Evolutionary conservation across 495 filamentous ascomycete species (phyloP).

Genomic region (Stereocaulon alpinum): DNA sequence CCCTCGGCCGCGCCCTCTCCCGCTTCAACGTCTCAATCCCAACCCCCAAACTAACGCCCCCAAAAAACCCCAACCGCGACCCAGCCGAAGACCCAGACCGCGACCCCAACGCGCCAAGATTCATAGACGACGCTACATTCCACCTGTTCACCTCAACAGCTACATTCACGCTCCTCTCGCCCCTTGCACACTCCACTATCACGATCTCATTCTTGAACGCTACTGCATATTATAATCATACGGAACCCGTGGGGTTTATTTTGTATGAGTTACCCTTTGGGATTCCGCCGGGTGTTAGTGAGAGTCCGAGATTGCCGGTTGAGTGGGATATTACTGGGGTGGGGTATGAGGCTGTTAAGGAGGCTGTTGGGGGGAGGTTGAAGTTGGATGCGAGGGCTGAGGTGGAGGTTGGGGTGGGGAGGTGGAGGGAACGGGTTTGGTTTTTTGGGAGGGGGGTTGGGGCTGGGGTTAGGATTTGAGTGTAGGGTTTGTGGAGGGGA

Average conservation of each 20-base stretch:
- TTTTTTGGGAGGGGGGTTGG: slow-evolving; percentile 66
- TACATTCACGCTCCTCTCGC: slow-evolving; percentile 72
- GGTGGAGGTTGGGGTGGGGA: slow-evolving; percentile 58
- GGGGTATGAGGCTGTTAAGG: slow-evolving; percentile 69
- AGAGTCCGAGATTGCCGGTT: slow-evolving; percentile 70
- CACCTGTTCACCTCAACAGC: slow-evolving; percentile 81
- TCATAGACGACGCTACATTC: slow-evolving; percentile 75
- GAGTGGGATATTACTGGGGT: slow-evolving; percentile 64
- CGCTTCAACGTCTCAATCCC: slow-evolving; percentile 55
- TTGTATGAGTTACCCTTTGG: slow-evolving; percentile 61
- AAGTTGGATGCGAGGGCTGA: slow-evolving; percentile 69
- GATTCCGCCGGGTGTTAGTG: slow-evolving; percentile 60
- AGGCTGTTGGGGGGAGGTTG: slow-evolving; percentile 73
- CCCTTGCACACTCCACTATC: slow-evolving; percentile 57
- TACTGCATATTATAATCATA: slow-evolving; percentile 72
- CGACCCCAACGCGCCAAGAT: slow-evolving; percentile 39
- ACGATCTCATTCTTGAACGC: slow-evolving; percentile 71
- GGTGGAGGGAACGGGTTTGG: slow-evolving; percentile 59
- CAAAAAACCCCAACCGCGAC: slow-evolving; percentile 35
- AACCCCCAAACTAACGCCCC: slow-evolving; percentile 51
- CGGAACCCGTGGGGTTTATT: slow-evolving; percentile 66
- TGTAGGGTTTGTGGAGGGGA: slow-evolving; percentile 25
- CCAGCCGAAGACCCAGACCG: slow-evolving; percentile 35
- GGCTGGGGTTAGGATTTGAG: slow-evolving; percentile 54
- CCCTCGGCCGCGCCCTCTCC: slow-evolving; percentile 62